Conservation (phyloP, 768 basidiomycete species). For the Cyclocybe aegerita region DNA sequence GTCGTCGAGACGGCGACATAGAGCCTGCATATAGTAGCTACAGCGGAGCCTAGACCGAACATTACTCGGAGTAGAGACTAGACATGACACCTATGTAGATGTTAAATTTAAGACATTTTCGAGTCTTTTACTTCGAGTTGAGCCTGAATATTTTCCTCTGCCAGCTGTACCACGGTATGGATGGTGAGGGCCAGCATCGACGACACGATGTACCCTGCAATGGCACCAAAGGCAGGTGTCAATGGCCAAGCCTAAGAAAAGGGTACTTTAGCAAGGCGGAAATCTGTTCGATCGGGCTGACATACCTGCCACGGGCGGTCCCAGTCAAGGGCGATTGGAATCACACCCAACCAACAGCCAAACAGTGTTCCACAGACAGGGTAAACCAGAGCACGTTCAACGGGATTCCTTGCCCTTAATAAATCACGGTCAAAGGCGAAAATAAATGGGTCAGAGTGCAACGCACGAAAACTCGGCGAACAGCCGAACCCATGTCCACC, state of each 20-base stretch:
- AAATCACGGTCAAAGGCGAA: constrained; percentile 5
- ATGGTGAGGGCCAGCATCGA: constrained; percentile 54
- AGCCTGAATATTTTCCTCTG: constrained; percentile 31
- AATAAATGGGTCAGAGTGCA: not conserved
- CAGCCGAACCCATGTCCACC: constrained; percentile 73
- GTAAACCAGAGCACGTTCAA: constrained; percentile 80
- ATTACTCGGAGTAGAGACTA: constrained; percentile 2
- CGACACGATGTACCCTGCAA: constrained; percentile 65
- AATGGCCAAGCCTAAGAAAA: constrained; percentile 74
- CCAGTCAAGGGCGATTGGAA: constrained; percentile 94
- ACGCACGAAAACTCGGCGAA: constrained; percentile 84
- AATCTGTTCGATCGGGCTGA: constrained; percentile 6
- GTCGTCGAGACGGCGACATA: constrained; percentile 25
- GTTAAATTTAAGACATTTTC: constrained; percentile 13
- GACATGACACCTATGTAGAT: constrained; percentile 2
- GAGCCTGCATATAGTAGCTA: constrained; percentile 3
- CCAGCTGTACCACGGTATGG: constrained; percentile 37
- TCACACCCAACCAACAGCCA: constrained; percentile 79
- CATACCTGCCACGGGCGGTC: constrained; percentile 95
- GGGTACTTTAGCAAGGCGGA: constrained; percentile 7
- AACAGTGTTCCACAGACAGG: constrained; percentile 70
- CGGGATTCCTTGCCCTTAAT: constrained; percentile 51
- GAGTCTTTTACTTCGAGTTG: constrained; percentile 13
- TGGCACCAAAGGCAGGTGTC: constrained; percentile 70
- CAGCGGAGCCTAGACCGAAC: not conserved